phyloP scores from a whole-genome alignment of 768 basidiomycete species.

The Lactarius sp. region DNA sequence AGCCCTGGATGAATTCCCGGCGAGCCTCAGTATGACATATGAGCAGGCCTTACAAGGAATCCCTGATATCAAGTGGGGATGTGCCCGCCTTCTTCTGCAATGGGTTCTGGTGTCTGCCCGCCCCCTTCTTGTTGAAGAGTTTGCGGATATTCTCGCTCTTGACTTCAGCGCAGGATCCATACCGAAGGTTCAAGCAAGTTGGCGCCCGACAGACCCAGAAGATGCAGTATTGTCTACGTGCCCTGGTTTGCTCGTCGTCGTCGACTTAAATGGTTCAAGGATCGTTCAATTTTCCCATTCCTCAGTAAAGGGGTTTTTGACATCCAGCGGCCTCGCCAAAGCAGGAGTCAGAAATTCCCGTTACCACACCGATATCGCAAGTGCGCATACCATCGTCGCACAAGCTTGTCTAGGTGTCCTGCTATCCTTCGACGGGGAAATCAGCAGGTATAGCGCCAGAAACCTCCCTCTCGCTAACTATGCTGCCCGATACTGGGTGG shows the following conservation, averaged over 20 bases:
- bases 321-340: neutral
- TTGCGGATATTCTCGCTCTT: too few relatives aligned
- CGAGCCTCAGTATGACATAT: too few relatives aligned
- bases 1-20: too few relatives aligned
- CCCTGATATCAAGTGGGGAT: too few relatives aligned
- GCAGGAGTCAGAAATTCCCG: neutral
- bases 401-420: neutral
- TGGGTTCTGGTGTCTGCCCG: too few relatives aligned
- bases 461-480: neutral
- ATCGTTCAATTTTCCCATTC: neutral
- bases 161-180: neutral
- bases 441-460: neutral
- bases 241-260: neutral
- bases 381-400: neutral
- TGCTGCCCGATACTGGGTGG: neutral
- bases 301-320: neutral
- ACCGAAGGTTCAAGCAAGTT: neutral
- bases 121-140: too few relatives aligned
- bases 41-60: too few relatives aligned
- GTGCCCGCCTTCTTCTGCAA: too few relatives aligned
- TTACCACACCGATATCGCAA: neutral
- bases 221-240: neutral
- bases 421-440: neutral
- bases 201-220: neutral
- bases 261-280: neutral